Evolutionary conservation across 305 asterid species (phyloP), one percentile per base, ranked within the genome.

Genomic region (Fraxinus platypoda): DNA sequence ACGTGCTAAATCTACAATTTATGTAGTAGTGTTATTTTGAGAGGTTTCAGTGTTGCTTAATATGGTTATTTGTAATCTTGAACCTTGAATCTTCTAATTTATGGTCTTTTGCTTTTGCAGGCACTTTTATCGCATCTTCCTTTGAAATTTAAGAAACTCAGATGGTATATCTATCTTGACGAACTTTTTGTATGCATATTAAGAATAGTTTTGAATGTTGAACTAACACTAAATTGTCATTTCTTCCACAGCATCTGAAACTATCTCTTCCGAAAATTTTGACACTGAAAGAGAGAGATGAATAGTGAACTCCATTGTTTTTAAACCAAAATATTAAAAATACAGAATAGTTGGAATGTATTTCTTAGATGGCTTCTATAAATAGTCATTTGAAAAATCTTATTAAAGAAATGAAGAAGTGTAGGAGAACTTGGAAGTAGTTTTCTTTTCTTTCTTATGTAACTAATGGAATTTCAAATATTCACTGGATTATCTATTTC

Each of bases 71-170:
- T 28, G 64, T 23, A 73, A 35, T 30, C 23, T 30, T 74, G 79
- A 17, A 78, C 81, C 38, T 19, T 68, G 78, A 17, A 76, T 82
- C 23, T 68, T 74, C 82, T 88, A 79, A 83, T 87, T 82, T 59
- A 26, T 81, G 77, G 79, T 76, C 46, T 84, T 85, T 88, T 84
- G 78, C 31, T 87, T 89, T 78, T 87, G 90, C 98, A 95, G 99
- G 97, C 85, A 8, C 85, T 94, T 79, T 77, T 95, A 83, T 87
- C 93, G n/a, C 96, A 93, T 83, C 93, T 92, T 83, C 97, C 97
- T 31, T 86, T 52, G 83, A 95, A 95, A 86, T 95, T 84, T 86
- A 95, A 93, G 91, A 89, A 89, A 84, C 93, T 95, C 41, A 92
- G 97, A 93, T 85, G 97, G 99, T 95, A 93, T 74, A 79, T 81